These are phyloP conservation scores for Cryptococcus wingfieldii DNA, from an alignment of 1,284 basidiomycete species.

Conservation along the genomic window DNA sequence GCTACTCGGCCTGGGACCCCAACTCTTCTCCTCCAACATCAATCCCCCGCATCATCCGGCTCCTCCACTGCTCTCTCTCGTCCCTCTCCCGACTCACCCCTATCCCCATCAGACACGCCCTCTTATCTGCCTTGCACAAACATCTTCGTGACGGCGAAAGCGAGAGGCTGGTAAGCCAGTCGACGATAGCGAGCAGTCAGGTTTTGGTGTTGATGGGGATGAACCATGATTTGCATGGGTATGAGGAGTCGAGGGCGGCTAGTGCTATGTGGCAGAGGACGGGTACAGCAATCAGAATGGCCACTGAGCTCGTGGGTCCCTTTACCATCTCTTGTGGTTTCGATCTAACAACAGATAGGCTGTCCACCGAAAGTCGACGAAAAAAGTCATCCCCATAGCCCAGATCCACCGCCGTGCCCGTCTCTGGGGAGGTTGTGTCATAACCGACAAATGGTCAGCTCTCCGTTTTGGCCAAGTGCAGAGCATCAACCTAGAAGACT, in stretches of 20 bases:
- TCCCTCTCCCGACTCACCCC: conserved; percentile 6
- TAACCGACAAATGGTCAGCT: conserved; percentile 7
- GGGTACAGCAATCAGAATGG: conserved; percentile 3
- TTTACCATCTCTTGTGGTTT: neutral
- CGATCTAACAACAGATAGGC: neutral
- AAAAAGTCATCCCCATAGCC: conserved; percentile 4
- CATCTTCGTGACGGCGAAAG: conserved; percentile 3
- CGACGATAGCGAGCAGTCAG: conserved; percentile 2
- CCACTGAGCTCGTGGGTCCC: conserved; percentile 2
- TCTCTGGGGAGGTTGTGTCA: conserved; percentile 7
- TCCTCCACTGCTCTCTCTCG: conserved; percentile 5
- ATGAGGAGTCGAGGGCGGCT: conserved; percentile 2
- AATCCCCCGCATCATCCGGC: conserved; percentile 5
- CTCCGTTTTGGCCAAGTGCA: conserved; percentile 11
- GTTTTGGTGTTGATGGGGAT: conserved; percentile 4
- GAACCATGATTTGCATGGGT: conserved; percentile 2
- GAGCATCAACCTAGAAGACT: conserved; percentile 16
- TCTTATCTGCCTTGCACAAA: conserved; percentile 5
- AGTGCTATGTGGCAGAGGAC: conserved; percentile 8
- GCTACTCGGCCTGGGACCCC: neutral
- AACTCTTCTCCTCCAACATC: conserved; percentile 7
- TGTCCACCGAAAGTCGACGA: conserved; percentile 3
- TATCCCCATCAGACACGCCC: neutral
- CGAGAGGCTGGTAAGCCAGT: neutral
- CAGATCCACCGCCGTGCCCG: conserved; percentile 5